Evolutionary conservation across 805 yeast species (phyloP).

Genomic region (Spathaspora passalidarum): DNA sequence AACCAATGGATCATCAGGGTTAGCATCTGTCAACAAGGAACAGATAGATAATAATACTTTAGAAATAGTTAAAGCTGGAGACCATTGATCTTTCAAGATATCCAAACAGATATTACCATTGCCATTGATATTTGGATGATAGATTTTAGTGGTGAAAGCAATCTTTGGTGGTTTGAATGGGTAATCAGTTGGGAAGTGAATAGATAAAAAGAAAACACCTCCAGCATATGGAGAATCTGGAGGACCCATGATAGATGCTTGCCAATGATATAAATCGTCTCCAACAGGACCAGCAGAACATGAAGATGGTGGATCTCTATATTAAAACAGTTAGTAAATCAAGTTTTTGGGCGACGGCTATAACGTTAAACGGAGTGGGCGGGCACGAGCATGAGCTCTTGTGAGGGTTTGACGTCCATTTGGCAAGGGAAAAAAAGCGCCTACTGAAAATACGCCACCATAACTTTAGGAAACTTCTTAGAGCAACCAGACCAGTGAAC

Average conservation of each 20-base stretch:
- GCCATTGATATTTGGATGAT: slow-evolving; percentile 95
- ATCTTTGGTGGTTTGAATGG: slow-evolving; percentile 97
- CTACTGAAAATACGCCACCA: too few species aligned
- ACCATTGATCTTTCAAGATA: slow-evolving; percentile 97
- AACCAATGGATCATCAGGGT: slow-evolving; percentile 98
- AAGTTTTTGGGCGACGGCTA: not conserved
- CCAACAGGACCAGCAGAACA: slow-evolving; percentile 99
- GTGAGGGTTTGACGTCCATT: not conserved
- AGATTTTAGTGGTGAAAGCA: slow-evolving; percentile 88
- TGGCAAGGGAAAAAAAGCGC: too few species aligned
- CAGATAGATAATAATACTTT: slow-evolving; percentile 93
- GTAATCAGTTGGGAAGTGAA: slow-evolving; percentile 98
- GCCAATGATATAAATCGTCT: slow-evolving; percentile 98
- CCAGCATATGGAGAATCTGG: slow-evolving; percentile 86
- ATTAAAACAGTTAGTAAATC: slow-evolving; percentile 1
- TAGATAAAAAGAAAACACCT: slow-evolving; percentile 93
- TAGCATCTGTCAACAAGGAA: slow-evolving; percentile 94
- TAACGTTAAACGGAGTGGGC: not conserved
- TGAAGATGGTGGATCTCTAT: slow-evolving; percentile 96
- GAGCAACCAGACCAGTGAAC: too few species aligned
- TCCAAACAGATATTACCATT: slow-evolving; percentile 96
- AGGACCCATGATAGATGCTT: slow-evolving; percentile 99
- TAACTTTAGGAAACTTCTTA: too few species aligned
- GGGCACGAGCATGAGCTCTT: not conserved
- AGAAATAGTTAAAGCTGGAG: slow-evolving; percentile 95